phyloP scores from a whole-genome alignment of 1,139 yeast genomes.

The Debaryomyces subglobosus region DNA sequence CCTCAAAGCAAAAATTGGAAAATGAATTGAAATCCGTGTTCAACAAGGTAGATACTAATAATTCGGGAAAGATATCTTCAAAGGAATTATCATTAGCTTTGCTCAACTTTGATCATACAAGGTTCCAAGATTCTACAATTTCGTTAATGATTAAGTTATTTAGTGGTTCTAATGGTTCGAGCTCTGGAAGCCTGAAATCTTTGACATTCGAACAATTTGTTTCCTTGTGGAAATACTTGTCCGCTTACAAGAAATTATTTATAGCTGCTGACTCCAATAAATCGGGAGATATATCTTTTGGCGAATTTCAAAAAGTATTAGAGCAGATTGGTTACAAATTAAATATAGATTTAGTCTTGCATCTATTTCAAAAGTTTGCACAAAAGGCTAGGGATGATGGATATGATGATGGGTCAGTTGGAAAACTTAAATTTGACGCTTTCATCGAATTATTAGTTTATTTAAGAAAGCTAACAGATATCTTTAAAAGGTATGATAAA shows the following conservation, averaged over 20 bases:
- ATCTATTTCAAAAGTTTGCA: constrained; percentile 63
- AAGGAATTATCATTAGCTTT: constrained; percentile 64
- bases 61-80: constrained; percentile 60
- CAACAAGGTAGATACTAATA: constrained; percentile 56
- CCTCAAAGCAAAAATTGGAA: constrained; percentile 45
- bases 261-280: constrained; percentile 63
- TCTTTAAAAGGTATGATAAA: constrained; percentile 75
- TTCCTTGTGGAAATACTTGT: constrained; percentile 69
- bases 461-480: constrained; percentile 74
- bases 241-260: constrained; percentile 72
- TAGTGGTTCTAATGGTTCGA: constrained; percentile 44
- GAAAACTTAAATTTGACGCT: constrained; percentile 75
- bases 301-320: constrained; percentile 69
- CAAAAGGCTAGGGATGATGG: constrained; percentile 39
- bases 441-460: constrained; percentile 82
- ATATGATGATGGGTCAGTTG: constrained; percentile 34
- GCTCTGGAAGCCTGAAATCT: constrained; percentile 41
- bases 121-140: constrained; percentile 66
- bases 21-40: constrained; percentile 56
- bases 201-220: constrained; percentile 69
- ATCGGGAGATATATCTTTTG: constrained; percentile 65
- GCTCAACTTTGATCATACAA: constrained; percentile 65
- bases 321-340: constrained; percentile 72
- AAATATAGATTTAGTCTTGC: constrained; percentile 62
- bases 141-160: constrained; percentile 68